Percentiles rank a stretch among this genome's conserved stretches.
phyloP scores from a whole-genome alignment of 2,329 filamentous ascomycete species.

The Neofusicoccum cordaticola region DNA sequence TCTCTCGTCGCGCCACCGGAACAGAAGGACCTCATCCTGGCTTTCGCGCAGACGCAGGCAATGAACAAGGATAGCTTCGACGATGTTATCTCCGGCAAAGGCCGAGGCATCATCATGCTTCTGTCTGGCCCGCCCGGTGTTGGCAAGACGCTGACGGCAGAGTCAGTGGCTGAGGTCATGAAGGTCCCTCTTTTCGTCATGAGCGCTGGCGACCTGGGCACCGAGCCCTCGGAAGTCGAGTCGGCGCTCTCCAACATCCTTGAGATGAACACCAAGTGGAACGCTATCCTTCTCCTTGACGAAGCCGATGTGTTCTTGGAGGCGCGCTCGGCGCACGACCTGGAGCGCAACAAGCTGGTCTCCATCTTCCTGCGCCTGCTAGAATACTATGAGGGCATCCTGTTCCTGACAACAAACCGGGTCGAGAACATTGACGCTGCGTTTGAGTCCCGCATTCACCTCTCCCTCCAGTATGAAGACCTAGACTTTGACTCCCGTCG shows the following conservation, averaged over 20 bases:
- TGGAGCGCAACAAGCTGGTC: slow-evolving; percentile 30
- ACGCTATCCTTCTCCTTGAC: slow-evolving; percentile 51
- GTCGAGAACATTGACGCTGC: slow-evolving; percentile 30
- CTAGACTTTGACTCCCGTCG: slow-evolving; percentile 20
- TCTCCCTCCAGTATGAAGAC: slow-evolving; percentile 26
- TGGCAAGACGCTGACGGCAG: slow-evolving; percentile 48
- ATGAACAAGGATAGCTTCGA: slow-evolving; percentile 37
- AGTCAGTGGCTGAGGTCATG: slow-evolving; percentile 49
- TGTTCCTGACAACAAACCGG: slow-evolving; percentile 34
- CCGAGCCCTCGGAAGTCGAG: slow-evolving; percentile 44
- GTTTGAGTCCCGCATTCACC: slow-evolving; percentile 28
- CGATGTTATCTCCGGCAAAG: slow-evolving; percentile 53
- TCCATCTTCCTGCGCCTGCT: slow-evolving; percentile 37
- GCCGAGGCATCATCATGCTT: slow-evolving; percentile 51
- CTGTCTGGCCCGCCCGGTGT: slow-evolving; percentile 53
- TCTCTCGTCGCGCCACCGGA: slow-evolving; percentile 29
- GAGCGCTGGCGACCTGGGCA: slow-evolving; percentile 50
- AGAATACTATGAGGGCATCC: slow-evolving; percentile 39
- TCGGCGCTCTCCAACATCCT: slow-evolving; percentile 45
- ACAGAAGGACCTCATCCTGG: slow-evolving; percentile 33
- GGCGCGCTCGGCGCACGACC: slow-evolving; percentile 26
- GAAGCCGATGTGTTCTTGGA: slow-evolving; percentile 45
- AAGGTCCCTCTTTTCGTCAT: slow-evolving; percentile 51
- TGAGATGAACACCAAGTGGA: slow-evolving; percentile 51
- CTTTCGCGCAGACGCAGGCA: slow-evolving; percentile 30